Base-by-base conservation (phyloP, 306 rosid genomes). In the Cucurbita maxima region DNA sequence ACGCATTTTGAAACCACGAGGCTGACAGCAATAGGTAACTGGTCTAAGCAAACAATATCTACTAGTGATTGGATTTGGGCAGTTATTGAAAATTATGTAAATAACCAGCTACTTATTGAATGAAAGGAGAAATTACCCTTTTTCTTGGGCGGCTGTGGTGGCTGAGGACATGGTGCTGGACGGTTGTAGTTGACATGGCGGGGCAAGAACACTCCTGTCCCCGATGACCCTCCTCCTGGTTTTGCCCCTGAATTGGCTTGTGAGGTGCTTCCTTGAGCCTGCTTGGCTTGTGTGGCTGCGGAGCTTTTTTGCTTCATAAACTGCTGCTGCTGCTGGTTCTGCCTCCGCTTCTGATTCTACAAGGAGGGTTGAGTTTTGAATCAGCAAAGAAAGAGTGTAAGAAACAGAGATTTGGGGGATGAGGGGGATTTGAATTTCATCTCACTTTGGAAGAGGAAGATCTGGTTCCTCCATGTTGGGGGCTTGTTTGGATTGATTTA, bases 141-240 rank as follows among this genome's bases (percentile, higher is more conserved):
- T 64, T 82, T 78, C 75, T 82, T 84, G 34, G 72, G 48, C 54
- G 82, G 78, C 51, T 82, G 73, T 48, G 73, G 73, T 15, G 73
- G 73, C 58, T 45, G 73, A 7, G 58, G 74, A 40, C 72, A 62
- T 12, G 80, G 77, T 11, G 83, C 45, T 51, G 44, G 47, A 15
- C 74, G 74, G 59, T 51, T 70, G 59, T 70, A 48, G 47, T 48
- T 70, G 45, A 48, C 59, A 50, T 50, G 74, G 9, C 83, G 79
- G 11, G 85, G 89, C 80, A 93, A 77, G 88, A 90, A 93, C 2
- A 93, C 96, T 18, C 98, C 98, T 0, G 98, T 93, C 15, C 98
- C 98, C 51, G 79, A 54, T 0, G 86, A 83, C 7, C 84, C 78
- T 10, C 84, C 78, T 10, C 34, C 70, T 73, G 58, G 20, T 69